Conservation (phyloP, 2,329 filamentous ascomycete genomes). For the Pestalotiopsis sp. region DNA sequence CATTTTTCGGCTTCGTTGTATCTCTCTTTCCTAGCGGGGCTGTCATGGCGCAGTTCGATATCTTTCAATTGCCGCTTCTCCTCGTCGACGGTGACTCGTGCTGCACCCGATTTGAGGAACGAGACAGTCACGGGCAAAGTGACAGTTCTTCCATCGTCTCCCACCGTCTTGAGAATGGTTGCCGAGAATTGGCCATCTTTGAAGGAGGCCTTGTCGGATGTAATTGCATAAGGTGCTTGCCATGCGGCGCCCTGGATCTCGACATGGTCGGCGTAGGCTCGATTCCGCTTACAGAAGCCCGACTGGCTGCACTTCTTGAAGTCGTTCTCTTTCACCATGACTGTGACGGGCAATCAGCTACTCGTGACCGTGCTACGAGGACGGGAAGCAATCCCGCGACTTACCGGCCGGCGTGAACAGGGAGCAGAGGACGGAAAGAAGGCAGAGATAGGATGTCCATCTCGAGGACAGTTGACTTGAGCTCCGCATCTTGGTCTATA, state of each 20-base stretch:
- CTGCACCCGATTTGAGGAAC: slow-evolving; percentile 87
- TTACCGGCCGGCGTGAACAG: slow-evolving; percentile 68
- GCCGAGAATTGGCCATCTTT: slow-evolving; percentile 80
- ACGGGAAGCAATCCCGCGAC: slow-evolving; percentile 24
- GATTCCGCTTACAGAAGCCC: slow-evolving; percentile 95
- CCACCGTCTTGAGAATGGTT: slow-evolving; percentile 78
- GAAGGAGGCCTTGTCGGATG: slow-evolving; percentile 72
- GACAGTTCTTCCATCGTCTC: slow-evolving; percentile 67
- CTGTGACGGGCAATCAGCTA: slow-evolving; percentile 45
- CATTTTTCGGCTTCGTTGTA: slow-evolving; percentile 92
- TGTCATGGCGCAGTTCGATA: slow-evolving; percentile 84
- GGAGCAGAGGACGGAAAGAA: slow-evolving; percentile 61
- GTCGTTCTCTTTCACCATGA: slow-evolving; percentile 88
- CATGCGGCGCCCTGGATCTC: slow-evolving; percentile 67
- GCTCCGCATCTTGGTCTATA: slow-evolving; percentile 50
- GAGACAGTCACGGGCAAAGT: slow-evolving; percentile 82
- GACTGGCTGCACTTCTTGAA: slow-evolving; percentile 97
- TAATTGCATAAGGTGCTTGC: slow-evolving; percentile 79
- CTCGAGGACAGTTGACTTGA: slow-evolving; percentile 53
- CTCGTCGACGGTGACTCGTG: slow-evolving; percentile 88
- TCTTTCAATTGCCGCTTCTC: slow-evolving; percentile 87
- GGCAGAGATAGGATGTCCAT: slow-evolving; percentile 67
- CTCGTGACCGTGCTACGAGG: neutral
- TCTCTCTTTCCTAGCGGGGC: slow-evolving; percentile 83
- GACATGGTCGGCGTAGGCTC: slow-evolving; percentile 82